phyloP scores from a whole-genome alignment of 768 basidiomycete genomes.

The Psilocybe subaeruginosa region DNA sequence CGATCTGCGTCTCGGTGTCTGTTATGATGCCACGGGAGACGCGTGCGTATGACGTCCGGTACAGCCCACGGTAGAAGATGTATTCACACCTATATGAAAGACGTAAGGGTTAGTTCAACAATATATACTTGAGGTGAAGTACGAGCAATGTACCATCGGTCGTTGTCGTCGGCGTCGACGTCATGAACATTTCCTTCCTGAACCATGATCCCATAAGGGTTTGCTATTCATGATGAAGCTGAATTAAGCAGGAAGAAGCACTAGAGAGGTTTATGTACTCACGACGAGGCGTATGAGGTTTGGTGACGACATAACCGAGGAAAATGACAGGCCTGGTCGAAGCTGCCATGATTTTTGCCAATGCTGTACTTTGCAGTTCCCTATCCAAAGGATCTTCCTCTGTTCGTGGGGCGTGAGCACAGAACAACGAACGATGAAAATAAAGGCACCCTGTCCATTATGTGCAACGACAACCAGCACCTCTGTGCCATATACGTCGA shows the following conservation, averaged over 20 bases:
- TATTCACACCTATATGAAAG: slow-evolving; percentile 77
- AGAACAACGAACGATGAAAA: background rate
- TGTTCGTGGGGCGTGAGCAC: slow-evolving; percentile 27
- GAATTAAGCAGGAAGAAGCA: background rate
- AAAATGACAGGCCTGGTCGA: slow-evolving; percentile 79
- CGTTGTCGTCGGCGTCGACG: slow-evolving; percentile 72
- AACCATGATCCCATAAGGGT: slow-evolving; percentile 76
- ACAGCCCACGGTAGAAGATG: slow-evolving; percentile 81
- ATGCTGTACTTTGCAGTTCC: slow-evolving; percentile 79
- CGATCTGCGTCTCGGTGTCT: slow-evolving; percentile 90
- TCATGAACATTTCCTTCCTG: slow-evolving; percentile 82
- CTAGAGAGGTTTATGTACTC: slow-evolving; percentile 27
- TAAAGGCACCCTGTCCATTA: slow-evolving; percentile 78
- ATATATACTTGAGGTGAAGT: background rate
- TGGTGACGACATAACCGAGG: slow-evolving; percentile 81
- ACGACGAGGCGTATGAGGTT: slow-evolving; percentile 67
- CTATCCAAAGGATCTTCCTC: slow-evolving; percentile 91
- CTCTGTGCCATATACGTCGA: slow-evolving; percentile 77
- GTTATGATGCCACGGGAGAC: slow-evolving; percentile 84
- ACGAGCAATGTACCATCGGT: slow-evolving; percentile 56
- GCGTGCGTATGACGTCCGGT: slow-evolving; percentile 81
- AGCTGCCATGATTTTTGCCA: slow-evolving; percentile 79
- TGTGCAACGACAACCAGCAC: slow-evolving; percentile 88
- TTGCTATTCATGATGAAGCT: slow-evolving; percentile 41
- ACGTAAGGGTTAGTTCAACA: background rate